These are phyloP conservation scores for Metschnikowia bowlesiae DNA, from an alignment of 805 yeast species.

Conservation along the genomic window DNA sequence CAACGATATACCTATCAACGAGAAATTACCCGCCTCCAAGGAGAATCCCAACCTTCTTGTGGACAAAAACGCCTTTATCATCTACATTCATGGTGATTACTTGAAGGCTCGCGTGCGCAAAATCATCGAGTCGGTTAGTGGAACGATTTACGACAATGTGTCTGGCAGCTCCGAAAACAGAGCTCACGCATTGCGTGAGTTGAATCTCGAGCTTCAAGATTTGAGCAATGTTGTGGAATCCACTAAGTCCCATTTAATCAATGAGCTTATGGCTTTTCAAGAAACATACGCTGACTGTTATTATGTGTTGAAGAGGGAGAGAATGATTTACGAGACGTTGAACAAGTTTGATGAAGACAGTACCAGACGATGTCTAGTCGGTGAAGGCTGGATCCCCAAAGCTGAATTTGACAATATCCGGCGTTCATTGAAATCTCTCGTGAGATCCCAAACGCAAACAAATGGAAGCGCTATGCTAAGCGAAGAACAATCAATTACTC, in stretches of 20 bases:
- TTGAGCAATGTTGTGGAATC: constrained; percentile 28
- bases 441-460: constrained; percentile 31
- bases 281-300: constrained; percentile 31
- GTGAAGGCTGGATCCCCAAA: constrained; percentile 72
- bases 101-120: constrained; percentile 31
- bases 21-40: constrained; percentile 9
- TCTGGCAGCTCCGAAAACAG: constrained; percentile 28
- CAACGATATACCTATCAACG: constrained; percentile 33
- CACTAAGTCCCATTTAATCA: constrained; percentile 33
- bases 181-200: constrained; percentile 23
- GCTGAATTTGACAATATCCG: constrained; percentile 40
- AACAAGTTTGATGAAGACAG: constrained; percentile 67
- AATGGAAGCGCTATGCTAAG: constrained; percentile 3
- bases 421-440: constrained; percentile 38
- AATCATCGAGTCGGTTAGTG: constrained; percentile 38
- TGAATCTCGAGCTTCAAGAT: constrained; percentile 32
- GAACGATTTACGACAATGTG: constrained; percentile 33
- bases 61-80: constrained; percentile 34
- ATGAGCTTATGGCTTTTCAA: constrained; percentile 35
- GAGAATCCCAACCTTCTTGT: constrained; percentile 20
- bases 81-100: constrained; percentile 39
- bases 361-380: constrained; percentile 60
- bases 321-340: constrained; percentile 53
- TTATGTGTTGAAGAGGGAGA: constrained; percentile 46
- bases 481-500: constrained; percentile 10